Conservation (phyloP, 2,329 filamentous ascomycete species). For the Pestalotiopsis sp. region DNA sequence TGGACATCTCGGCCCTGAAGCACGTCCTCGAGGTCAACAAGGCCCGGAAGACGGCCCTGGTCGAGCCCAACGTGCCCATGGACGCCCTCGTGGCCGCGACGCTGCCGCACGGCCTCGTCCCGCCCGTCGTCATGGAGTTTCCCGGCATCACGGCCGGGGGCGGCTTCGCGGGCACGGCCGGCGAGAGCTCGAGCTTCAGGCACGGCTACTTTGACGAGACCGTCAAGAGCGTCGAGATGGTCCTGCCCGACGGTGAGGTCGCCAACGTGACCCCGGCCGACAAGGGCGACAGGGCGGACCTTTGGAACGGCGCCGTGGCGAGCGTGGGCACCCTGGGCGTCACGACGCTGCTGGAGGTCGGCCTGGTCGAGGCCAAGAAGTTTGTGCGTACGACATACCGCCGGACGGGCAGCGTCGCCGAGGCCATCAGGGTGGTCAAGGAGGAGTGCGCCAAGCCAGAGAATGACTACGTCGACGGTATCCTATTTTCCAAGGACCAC, state of each 20-base stretch:
- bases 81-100: conserved; percentile 67
- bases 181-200: conserved; percentile 69
- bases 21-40: conserved; percentile 65
- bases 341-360: conserved; percentile 66
- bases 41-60: conserved; percentile 57
- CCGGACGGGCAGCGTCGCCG: conserved; percentile 47
- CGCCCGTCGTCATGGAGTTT: conserved; percentile 75
- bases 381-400: conserved; percentile 66
- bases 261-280: conserved; percentile 45
- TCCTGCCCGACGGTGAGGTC: conserved; percentile 66
- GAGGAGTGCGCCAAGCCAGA: conserved; percentile 42
- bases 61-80: conserved; percentile 78
- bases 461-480: conserved; percentile 74
- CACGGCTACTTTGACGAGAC: conserved; percentile 72
- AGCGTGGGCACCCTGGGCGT: conserved; percentile 69
- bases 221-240: conserved; percentile 65
- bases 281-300: conserved; percentile 40
- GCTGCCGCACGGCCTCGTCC: conserved; percentile 64
- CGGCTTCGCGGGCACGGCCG: conserved; percentile 69
- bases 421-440: conserved; percentile 49
- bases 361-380: conserved; percentile 57
- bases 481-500: conserved; percentile 61
- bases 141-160: conserved; percentile 74
- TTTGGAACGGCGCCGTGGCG: conserved; percentile 67
- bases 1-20: conserved; percentile 67